Percentiles rank a stretch among this genome's conserved stretches.
These are phyloP conservation scores for Capsaspora owczarzaki DNA, from an alignment of 78 protist species.

Conservation along the genomic window DNA sequence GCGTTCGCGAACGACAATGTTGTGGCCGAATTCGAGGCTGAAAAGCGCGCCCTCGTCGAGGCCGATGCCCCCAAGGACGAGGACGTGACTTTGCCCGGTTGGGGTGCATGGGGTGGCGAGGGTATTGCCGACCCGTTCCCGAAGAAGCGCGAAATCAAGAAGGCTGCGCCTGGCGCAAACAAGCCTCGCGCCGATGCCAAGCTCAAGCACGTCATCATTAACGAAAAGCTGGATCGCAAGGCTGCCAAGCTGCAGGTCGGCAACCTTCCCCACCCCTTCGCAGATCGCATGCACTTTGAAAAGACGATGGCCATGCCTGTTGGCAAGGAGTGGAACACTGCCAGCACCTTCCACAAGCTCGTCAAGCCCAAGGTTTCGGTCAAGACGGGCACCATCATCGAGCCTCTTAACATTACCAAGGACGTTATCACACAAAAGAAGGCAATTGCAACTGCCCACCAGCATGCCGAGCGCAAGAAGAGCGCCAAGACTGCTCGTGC, in stretches of 20 bases:
- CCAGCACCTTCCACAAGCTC: neutral
- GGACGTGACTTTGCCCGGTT: conserved; percentile 2
- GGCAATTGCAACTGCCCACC: too few species aligned
- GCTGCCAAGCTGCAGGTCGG: neutral
- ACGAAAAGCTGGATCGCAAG: neutral
- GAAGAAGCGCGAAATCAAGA: neutral
- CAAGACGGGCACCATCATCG: neutral
- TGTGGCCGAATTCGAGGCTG: neutral
- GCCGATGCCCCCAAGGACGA: neutral
- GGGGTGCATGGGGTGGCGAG: conserved; percentile 6
- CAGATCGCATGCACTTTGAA: neutral
- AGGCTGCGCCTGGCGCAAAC: neutral
- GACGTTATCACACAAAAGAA: neutral
- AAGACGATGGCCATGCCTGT: neutral
- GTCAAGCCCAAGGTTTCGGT: neutral
- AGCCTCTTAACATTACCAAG: neutral
- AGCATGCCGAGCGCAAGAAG: too few species aligned
- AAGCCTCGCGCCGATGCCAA: neutral
- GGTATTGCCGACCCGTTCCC: neutral
- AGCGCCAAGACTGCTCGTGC: too few species aligned
- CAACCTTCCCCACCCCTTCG: neutral
- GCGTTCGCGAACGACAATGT: neutral
- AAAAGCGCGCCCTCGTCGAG: neutral
- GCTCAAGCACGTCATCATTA: conserved; percentile 2
- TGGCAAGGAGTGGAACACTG: conserved; percentile 3